A percentile compares a stretch with the other conserved stretches of the same genome.
These are phyloP conservation scores for Clitopilus hobsonii DNA, from an alignment of 768 basidiomycete genomes.

Conservation along the genomic window DNA sequence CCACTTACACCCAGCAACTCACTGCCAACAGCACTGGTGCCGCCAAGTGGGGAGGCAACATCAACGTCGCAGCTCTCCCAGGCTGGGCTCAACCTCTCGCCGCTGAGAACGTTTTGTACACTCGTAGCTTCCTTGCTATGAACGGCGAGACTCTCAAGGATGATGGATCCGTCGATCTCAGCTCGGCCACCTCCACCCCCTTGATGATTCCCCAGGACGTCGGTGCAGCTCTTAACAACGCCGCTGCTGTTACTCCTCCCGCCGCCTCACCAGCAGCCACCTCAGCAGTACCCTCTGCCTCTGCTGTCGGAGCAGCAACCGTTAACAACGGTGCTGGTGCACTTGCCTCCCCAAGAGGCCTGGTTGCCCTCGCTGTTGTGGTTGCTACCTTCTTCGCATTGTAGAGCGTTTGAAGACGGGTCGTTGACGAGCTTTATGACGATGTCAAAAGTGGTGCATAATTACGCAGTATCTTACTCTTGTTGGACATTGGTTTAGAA, in stretches of 20 bases:
- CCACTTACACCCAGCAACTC: conserved; percentile 41
- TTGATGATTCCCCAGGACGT: conserved; percentile 61
- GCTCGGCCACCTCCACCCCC: conserved; percentile 35
- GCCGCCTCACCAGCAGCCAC: conserved; percentile 20
- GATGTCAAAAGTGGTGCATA: conserved; percentile 11
- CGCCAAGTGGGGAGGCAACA: conserved; percentile 56
- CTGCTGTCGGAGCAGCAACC: conserved; percentile 12
- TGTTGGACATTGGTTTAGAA: conserved; percentile 23
- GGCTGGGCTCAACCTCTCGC: conserved; percentile 43
- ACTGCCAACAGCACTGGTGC: conserved; percentile 47
- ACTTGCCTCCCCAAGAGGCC: conserved; percentile 40
- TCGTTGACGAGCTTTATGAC: conserved; percentile 8
- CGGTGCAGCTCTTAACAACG: conserved; percentile 35
- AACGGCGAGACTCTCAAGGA: conserved; percentile 47
- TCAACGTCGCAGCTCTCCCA: conserved; percentile 54
- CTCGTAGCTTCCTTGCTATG: conserved; percentile 37
- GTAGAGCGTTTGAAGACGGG: conserved; percentile 22
- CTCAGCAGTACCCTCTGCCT: conserved; percentile 18
- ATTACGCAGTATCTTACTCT: conserved; percentile 8
- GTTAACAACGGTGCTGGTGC: conserved; percentile 41
- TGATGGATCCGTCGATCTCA: conserved; percentile 50
- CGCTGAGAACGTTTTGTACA: conserved; percentile 57
- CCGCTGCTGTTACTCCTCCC: conserved; percentile 18
- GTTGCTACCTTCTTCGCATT: conserved; percentile 44
- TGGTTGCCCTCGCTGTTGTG: conserved; percentile 44